A percentile compares a stretch with the other conserved stretches of the same genome.
These are phyloP conservation scores for Colletotrichum plurivorum DNA, from an alignment of 2,329 filamentous ascomycete genomes.

Conservation along the genomic window DNA sequence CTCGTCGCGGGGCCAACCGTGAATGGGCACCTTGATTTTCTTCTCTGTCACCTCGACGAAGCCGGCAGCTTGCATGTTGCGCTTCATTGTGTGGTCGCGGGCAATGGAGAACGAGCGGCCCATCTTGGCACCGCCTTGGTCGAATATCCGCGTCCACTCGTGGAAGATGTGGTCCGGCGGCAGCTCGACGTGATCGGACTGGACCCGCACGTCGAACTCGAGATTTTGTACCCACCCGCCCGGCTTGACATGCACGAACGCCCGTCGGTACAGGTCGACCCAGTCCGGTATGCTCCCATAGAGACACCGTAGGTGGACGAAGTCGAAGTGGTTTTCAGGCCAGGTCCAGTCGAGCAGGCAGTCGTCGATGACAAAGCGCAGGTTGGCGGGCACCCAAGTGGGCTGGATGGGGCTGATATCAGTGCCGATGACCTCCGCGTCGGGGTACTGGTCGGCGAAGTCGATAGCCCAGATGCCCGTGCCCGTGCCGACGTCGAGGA, in stretches of 20 bases:
- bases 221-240: constrained; percentile 57
- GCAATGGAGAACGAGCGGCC: constrained; percentile 44
- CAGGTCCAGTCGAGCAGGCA: constrained; percentile 63
- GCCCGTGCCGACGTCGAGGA: constrained; percentile 61
- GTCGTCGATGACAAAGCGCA: constrained; percentile 72
- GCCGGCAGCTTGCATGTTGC: constrained; percentile 44
- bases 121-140: constrained; percentile 44
- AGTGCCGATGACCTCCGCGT: constrained; percentile 62
- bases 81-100: constrained; percentile 42
- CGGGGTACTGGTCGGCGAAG: constrained; percentile 58
- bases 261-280: constrained; percentile 62
- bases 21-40: constrained; percentile 42
- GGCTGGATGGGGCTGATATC: constrained; percentile 72
- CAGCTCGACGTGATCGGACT: constrained; percentile 45
- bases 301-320: constrained; percentile 70
- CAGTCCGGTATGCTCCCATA: constrained; percentile 69
- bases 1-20: constrained; percentile 41
- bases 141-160: constrained; percentile 45
- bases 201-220: constrained; percentile 43
- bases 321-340: constrained; percentile 66
- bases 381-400: constrained; percentile 68
- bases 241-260: constrained; percentile 64
- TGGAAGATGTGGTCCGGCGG: constrained; percentile 46
- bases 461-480: constrained; percentile 70
- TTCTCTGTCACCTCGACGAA: constrained; percentile 43